Conservation (phyloP, 1,284 basidiomycete genomes). For the Heimioporus retisporus region DNA sequence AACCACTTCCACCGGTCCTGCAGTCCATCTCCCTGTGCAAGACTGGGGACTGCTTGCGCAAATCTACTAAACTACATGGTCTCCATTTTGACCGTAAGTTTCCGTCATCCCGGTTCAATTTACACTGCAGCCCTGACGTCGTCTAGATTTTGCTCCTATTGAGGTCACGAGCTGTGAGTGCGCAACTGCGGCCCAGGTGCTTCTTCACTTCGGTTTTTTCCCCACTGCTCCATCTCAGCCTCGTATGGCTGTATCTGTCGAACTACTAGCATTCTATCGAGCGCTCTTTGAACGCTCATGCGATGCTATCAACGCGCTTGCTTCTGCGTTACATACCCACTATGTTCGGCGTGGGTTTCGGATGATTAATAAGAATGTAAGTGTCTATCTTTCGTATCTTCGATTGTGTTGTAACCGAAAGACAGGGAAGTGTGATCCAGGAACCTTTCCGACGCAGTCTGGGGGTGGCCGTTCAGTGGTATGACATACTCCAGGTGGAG, state of each 20-base stretch:
- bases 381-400: too few species aligned
- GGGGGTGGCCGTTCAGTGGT: conserved; percentile 2
- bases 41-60: too few species aligned
- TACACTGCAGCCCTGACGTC: too few species aligned
- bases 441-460: conserved; percentile 1
- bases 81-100: too few species aligned
- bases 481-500: conserved; percentile 3
- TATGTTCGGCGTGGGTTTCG: conserved; percentile 13
- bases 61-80: too few species aligned
- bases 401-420: not conserved
- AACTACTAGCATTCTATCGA: conserved; percentile 2
- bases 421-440: not conserved
- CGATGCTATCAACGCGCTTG: conserved; percentile 16
- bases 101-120: too few species aligned
- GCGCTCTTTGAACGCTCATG: conserved; percentile 9
- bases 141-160: not conserved
- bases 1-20: too few species aligned
- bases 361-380: not conserved
- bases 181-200: not conserved
- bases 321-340: not conserved
- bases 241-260: conserved; percentile 3
- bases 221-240: conserved; percentile 12
- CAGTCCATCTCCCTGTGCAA: too few species aligned
- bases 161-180: conserved; percentile 9
- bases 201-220: conserved; percentile 10